A percentile compares a stretch with the other conserved stretches of the same genome.
These are phyloP conservation scores for Pseudomonodictys pantanalensis DNA, from an alignment of 495 filamentous ascomycete genomes.

Conservation along the genomic window DNA sequence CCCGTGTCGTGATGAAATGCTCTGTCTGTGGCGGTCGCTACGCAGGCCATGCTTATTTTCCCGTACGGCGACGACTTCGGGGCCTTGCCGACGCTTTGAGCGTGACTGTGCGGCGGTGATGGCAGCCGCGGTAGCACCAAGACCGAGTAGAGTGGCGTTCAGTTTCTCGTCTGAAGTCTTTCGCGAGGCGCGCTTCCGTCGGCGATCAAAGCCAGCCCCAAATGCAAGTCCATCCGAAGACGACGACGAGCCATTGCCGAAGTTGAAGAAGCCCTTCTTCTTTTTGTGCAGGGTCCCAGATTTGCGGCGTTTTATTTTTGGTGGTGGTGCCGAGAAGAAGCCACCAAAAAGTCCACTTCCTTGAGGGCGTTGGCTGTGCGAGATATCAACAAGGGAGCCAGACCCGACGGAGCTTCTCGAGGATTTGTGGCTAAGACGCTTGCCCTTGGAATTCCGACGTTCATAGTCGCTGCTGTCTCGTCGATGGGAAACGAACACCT, in stretches of 20 bases:
- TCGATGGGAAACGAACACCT: conserved; percentile 21
- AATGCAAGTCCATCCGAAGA: conserved; percentile 58
- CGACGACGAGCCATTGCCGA: conserved; percentile 59
- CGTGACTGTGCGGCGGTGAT: conserved; percentile 50
- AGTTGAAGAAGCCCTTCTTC: conserved; percentile 57
- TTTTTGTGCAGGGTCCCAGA: conserved; percentile 42
- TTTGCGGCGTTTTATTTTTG: conserved; percentile 47
- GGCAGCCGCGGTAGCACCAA: conserved; percentile 57
- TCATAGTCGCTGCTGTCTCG: conserved; percentile 32
- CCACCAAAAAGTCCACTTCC: conserved; percentile 37
- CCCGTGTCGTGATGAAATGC: conserved; percentile 6
- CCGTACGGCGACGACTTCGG: conserved; percentile 44
- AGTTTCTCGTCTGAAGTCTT: conserved; percentile 45
- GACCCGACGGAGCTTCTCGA: conserved; percentile 25
- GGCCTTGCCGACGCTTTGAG: conserved; percentile 34
- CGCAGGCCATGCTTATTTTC: conserved; percentile 33
- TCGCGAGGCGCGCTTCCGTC: conserved; percentile 28
- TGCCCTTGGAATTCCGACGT: conserved; percentile 17
- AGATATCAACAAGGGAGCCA: conserved; percentile 28
- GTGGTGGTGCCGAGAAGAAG: conserved; percentile 49
- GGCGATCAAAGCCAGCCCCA: conserved; percentile 33
- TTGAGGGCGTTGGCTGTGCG: conserved; percentile 12
- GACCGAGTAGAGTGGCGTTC: conserved; percentile 54
- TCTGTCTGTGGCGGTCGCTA: conserved; percentile 7
- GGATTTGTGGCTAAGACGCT: conserved; percentile 21